Percentiles rank a stretch among this genome's conserved stretches.
Conservation (phyloP, 2,329 filamentous ascomycete species). For the Penicillium sp. region DNA sequence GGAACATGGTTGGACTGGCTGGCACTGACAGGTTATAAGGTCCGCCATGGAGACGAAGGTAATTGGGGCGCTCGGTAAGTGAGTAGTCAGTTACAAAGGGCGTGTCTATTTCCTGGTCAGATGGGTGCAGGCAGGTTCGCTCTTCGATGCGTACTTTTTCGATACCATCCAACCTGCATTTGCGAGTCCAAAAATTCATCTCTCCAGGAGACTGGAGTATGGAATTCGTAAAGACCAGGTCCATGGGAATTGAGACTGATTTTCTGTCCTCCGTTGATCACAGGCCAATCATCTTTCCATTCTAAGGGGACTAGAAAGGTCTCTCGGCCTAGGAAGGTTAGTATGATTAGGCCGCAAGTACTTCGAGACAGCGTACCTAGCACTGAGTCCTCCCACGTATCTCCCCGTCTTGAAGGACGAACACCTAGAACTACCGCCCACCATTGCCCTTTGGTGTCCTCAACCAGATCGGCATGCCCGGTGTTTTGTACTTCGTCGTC, state of each 20-base stretch:
- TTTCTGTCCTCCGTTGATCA: slow-evolving; percentile 43
- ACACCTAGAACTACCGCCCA: slow-evolving; percentile 44
- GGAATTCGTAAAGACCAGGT: slow-evolving; percentile 17
- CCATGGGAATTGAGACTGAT: slow-evolving; percentile 30
- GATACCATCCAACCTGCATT: slow-evolving; percentile 31
- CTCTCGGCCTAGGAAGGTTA: slow-evolving; percentile 35
- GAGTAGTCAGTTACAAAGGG: slow-evolving; percentile 43
- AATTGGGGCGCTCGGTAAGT: slow-evolving; percentile 38
- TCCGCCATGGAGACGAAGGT: slow-evolving; percentile 45
- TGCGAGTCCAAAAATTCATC: slow-evolving; percentile 28
- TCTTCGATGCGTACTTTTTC: slow-evolving; percentile 31
- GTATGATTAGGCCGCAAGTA: neutral
- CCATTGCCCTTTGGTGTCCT: slow-evolving; percentile 40
- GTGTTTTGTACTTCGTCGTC: slow-evolving; percentile 45
- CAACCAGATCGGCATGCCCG: slow-evolving; percentile 44
- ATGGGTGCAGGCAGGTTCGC: neutral
- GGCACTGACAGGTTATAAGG: slow-evolving; percentile 47
- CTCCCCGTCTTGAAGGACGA: slow-evolving; percentile 28
- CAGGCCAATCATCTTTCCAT: slow-evolving; percentile 47
- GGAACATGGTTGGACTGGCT: slow-evolving; percentile 45
- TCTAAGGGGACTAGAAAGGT: slow-evolving; percentile 45
- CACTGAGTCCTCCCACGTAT: slow-evolving; percentile 34
- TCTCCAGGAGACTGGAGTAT: slow-evolving; percentile 21
- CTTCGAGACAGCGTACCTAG: slow-evolving; percentile 28
- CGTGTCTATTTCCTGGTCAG: slow-evolving; percentile 34